These are phyloP conservation scores for Yamadazyma diospyri DNA, from an alignment of 1,139 yeast genomes.

Conservation along the genomic window DNA sequence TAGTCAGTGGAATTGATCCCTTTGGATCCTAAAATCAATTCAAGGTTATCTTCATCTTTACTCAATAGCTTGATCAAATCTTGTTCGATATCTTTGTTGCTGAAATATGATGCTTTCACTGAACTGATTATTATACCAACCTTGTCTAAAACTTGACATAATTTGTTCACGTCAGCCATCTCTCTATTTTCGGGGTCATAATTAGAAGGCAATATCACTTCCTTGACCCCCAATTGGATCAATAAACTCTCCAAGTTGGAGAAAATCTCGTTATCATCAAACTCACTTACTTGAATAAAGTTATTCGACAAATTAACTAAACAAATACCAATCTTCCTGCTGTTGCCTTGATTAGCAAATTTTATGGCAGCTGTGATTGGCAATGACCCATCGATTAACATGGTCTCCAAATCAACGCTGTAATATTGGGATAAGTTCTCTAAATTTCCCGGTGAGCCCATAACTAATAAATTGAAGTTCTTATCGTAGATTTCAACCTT, in stretches of 20 bases:
- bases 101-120: conserved; percentile 54
- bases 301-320: conserved; percentile 72
- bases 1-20: conserved; percentile 39
- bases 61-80: conserved; percentile 67
- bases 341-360: conserved; percentile 38
- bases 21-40: conserved; percentile 59
- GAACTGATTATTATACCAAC: conserved; percentile 68
- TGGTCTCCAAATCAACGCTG: conserved; percentile 63
- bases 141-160: conserved; percentile 63
- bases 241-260: conserved; percentile 82
- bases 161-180: conserved; percentile 38
- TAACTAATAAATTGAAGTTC: conserved; percentile 54
- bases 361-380: conserved; percentile 79
- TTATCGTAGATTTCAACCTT: conserved; percentile 73
- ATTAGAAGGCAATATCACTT: conserved; percentile 60
- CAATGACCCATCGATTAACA: conserved; percentile 55
- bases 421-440: conserved; percentile 42
- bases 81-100: conserved; percentile 62
- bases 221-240: conserved; percentile 87
- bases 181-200: conserved; percentile 32
- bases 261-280: conserved; percentile 81
- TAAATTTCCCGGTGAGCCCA: conserved; percentile 90
- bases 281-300: conserved; percentile 70
- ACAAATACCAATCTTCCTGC: conserved; percentile 67
- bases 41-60: conserved; percentile 31